Conservation (phyloP, 2,329 filamentous ascomycete species). For the Tolypocladium inflatum region DNA sequence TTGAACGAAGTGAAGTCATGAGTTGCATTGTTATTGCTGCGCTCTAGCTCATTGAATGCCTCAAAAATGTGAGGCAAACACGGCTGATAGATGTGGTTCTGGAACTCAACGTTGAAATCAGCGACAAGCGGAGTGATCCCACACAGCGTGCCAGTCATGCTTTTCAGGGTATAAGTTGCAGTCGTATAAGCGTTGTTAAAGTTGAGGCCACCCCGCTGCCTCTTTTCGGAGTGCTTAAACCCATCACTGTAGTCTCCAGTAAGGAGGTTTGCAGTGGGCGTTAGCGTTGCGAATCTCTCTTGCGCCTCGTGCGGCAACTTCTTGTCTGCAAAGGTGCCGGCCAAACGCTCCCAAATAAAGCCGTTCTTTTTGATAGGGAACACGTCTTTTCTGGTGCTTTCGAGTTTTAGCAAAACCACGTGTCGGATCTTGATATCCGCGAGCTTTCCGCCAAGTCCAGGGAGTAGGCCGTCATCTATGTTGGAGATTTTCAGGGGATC, state of each 20-base stretch:
- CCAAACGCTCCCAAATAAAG: constrained; percentile 24
- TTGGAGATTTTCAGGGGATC: constrained; percentile 32
- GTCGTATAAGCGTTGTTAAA: constrained; percentile 29
- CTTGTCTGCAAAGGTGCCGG: constrained; percentile 19
- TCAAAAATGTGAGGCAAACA: constrained; percentile 30
- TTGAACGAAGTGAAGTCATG: constrained; percentile 13
- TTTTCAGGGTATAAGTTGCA: constrained; percentile 34
- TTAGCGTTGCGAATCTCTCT: constrained; percentile 17
- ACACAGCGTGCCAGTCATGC: constrained; percentile 29
- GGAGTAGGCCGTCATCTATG: constrained; percentile 20
- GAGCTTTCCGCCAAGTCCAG: constrained; percentile 14
- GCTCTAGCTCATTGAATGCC: constrained; percentile 16
- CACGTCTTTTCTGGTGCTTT: constrained; percentile 33
- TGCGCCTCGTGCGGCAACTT: constrained; percentile 20
- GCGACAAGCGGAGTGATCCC: constrained; percentile 30
- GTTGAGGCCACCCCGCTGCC: constrained; percentile 26
- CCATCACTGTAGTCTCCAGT: constrained; percentile 24
- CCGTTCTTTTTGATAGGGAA: constrained; percentile 32
- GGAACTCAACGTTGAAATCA: constrained; percentile 32
- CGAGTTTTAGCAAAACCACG: constrained; percentile 29
- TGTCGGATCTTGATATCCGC: constrained; percentile 27
- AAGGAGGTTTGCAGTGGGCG: constrained; percentile 20
- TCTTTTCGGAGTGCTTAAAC: constrained; percentile 16
- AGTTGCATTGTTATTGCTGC: background rate
- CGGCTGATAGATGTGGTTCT: constrained; percentile 33